Percentiles rank a stretch among this genome's conserved stretches.
Evolutionary conservation across 1,139 yeast species (phyloP).

Genomic region (Suhomyces bribrorum): DNA sequence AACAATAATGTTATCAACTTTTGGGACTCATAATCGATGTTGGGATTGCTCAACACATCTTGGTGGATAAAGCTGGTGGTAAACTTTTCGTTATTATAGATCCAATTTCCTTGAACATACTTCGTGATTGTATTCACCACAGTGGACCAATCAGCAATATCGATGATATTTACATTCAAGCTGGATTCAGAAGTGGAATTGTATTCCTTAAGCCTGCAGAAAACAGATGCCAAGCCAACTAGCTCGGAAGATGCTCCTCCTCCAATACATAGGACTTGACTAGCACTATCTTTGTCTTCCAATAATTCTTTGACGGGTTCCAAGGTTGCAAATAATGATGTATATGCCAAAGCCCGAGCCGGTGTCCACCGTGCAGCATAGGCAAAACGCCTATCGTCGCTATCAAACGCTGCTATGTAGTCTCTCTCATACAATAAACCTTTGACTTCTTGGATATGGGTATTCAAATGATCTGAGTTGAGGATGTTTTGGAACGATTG

Average conservation of each 20-base stretch:
- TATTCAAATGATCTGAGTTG: conserved; percentile 42
- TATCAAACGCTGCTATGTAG: conserved; percentile 66
- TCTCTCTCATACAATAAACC: conserved; percentile 68
- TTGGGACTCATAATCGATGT: conserved; percentile 18
- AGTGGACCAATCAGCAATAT: conserved; percentile 75
- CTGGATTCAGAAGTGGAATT: conserved; percentile 33
- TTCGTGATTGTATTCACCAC: conserved; percentile 48
- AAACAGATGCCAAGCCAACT: conserved; percentile 66
- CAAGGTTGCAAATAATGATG: conserved; percentile 60
- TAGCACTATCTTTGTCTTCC: conserved; percentile 27
- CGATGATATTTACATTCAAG: conserved; percentile 57
- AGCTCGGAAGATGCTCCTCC: conserved; percentile 92
- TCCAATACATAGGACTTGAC: conserved; percentile 64
- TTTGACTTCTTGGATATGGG: conserved; percentile 67
- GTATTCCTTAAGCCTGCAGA: conserved; percentile 48
- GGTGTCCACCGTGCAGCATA: conserved; percentile 88
- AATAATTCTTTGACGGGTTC: conserved; percentile 42
- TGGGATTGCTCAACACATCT: conserved; percentile 44
- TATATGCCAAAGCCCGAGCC: conserved; percentile 72
- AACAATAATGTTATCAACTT: conserved; percentile 69
- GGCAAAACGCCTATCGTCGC: conserved; percentile 66
- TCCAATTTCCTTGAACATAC: conserved; percentile 53
- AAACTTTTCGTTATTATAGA: conserved; percentile 42
- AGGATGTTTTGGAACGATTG: conserved; percentile 48
- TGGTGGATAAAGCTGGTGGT: conserved; percentile 48